Evolutionary conservation across 768 basidiomycete genomes (phyloP), one percentile per base, ranked within the genome.

Genomic region (Boletus sensibilis): DNA sequence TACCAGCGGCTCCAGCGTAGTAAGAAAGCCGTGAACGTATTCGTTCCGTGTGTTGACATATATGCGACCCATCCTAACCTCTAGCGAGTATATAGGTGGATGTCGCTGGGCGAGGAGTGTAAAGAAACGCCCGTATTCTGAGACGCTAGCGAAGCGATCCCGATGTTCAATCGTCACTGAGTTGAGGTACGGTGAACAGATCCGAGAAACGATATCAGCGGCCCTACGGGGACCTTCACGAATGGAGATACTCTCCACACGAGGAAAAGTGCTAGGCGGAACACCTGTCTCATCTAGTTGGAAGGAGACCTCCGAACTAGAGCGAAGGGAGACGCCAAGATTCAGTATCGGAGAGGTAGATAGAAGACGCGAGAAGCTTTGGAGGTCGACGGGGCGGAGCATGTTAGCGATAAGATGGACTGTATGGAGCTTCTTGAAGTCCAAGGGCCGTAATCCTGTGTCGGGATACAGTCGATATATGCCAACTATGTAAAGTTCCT

Each of bases 111-210:
- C 50, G 12, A 56, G 57, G 50, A 48, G 34, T 1, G 8, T 20
- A 39, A 60, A 52, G 23, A 61, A 39, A 39, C 42, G 50, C 0
- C 31, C 23, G 13, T 60, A 59, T 31, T 55, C 60, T 1, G 50
- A 20, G 5, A 52, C 8, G 33, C 49, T 55, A 1, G 50, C 41
- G 23, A 51, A 43, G 38, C 46, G 53, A 13, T 51, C 45, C 20
- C 29, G 45, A 20, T 55, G 40, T 27, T 52, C 46, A 3, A 61
- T 45, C 9, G 37, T 56, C 38, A 61, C 54, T 2, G 58, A 52
- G 21, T 12, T n/a, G 41, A 61, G 60, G 43, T 50, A 52, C 5
- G 54, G 60, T 6, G 58, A 61, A 33, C 42, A 37, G 34, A 61
- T 39, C n/a, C 31, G 33, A 27, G 58, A 53, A 10, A 56, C 18